Conservation (phyloP, 306 rosid species). For the Cucurbita maxima region DNA sequence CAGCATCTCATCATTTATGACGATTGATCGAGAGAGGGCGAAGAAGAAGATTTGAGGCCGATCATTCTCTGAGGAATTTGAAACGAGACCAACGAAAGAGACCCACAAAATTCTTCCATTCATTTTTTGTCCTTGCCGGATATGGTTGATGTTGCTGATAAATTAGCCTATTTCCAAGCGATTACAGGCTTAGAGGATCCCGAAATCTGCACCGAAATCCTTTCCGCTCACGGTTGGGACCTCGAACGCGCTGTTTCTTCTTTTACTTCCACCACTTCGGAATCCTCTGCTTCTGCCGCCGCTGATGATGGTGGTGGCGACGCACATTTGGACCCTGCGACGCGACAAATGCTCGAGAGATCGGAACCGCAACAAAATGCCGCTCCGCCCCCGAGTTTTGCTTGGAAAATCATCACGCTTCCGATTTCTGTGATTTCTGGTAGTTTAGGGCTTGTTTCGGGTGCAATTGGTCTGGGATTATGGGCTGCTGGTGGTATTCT, state of each 20-base stretch:
- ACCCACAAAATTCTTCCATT: neutral
- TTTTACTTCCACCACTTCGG: conserved; percentile 26
- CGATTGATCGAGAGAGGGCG: neutral
- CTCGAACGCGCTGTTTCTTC: conserved; percentile 89
- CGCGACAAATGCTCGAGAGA: conserved; percentile 1
- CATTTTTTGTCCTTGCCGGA: neutral
- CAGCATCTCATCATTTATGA: neutral
- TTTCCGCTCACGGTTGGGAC: conserved; percentile 88
- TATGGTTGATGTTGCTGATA: conserved; percentile 68
- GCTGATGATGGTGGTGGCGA: neutral
- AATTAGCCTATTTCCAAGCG: conserved; percentile 74
- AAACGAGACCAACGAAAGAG: neutral
- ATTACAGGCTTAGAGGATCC: conserved; percentile 81
- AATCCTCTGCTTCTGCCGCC: conserved; percentile 5
- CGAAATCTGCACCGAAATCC: conserved; percentile 76
- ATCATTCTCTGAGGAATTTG: neutral
- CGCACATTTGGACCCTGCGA: neutral
- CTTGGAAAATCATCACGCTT: conserved; percentile 60
- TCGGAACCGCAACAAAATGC: conserved; percentile 17
- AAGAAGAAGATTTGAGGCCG: neutral
- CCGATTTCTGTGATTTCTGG: conserved; percentile 83
- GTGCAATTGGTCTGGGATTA: conserved; percentile 70
- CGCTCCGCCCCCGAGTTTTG: conserved; percentile 40
- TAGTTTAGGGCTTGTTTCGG: conserved; percentile 59
- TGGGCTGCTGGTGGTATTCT: conserved; percentile 97